Base-by-base conservation (phyloP, 148 eudicot genomes). In the Dianthus caryophyllus region DNA sequence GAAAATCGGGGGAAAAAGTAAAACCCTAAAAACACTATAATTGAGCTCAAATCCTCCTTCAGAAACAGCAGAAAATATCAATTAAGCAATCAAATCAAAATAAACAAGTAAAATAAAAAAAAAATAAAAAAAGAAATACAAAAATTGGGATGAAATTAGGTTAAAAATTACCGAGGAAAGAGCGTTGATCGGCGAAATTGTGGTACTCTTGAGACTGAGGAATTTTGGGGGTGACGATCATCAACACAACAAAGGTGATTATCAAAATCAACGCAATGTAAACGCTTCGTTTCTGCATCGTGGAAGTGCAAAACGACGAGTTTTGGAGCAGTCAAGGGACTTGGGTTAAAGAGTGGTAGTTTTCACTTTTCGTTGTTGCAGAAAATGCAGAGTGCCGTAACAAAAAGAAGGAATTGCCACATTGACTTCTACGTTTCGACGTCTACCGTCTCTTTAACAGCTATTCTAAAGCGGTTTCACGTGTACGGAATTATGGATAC, bases 131-230 rank as follows among this genome's bases (percentile, higher is more conserved):
- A 50, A 5, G 46, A 39, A 12, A 13, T 33, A 20, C 1, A n/a
- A 15, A 60, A 59, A 51, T 21, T 27, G 33, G 13, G 44, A 33
- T 7, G 22, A 56, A 17, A 39, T 22, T 15, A 12, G 22, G 55
- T 50, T 33, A 10, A 8, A 57, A n/a, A 20, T 18, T 58, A 91
- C 97, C 90, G 4, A 91, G 68, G 65, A 83, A 87, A 61, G 78
- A 20, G 59, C 96, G 96, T 21, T 91, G 75, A 69, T 91, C 97
- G 51, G 97, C 93, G 61, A 91, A 91, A 70, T 91, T 63, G 68
- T 91, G 97, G 67, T 91, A 91, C 12, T 82, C 84, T 71, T 91
- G 80, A 56, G 88, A 84, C 63, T 91, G 97, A 49, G 93, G 93
- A 44, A 91, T 88, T n/a, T 83, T 62, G 9, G 96, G 96, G 38